phyloP scores from a whole-genome alignment of 495 filamentous ascomycete species.

The Podospora conica region DNA sequence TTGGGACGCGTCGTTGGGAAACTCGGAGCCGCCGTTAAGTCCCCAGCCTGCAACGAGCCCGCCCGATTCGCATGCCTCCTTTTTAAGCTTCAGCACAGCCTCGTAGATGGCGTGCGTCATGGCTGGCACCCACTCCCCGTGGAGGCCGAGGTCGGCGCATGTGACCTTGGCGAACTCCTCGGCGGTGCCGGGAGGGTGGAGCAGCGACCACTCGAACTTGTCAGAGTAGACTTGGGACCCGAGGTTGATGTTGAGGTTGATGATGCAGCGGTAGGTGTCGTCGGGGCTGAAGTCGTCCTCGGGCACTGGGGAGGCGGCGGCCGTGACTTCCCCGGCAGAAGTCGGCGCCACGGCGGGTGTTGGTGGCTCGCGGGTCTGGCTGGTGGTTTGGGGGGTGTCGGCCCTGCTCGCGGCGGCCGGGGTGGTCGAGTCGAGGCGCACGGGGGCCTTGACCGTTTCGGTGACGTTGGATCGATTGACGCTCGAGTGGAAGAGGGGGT shows the following conservation, averaged over 20 bases:
- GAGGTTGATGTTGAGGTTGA: conserved; percentile 87
- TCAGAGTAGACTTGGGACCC: conserved; percentile 90
- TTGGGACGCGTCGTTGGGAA: conserved; percentile 83
- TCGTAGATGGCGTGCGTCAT: conserved; percentile 97
- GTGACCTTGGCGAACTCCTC: conserved; percentile 89
- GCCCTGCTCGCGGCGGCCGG: conserved; percentile 39
- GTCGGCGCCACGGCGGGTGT: conserved; percentile 19
- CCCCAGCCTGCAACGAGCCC: conserved; percentile 67
- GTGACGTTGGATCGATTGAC: conserved; percentile 32
- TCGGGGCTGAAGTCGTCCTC: conserved; percentile 57
- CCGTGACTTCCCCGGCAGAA: conserved; percentile 24
- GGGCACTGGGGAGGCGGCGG: conserved; percentile 23
- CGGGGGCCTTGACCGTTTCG: conserved; percentile 35
- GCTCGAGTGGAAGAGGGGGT: conserved; percentile 77
- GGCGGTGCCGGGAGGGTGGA: conserved; percentile 84
- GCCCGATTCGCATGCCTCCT: conserved; percentile 88
- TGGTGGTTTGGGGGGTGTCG: conserved; percentile 45
- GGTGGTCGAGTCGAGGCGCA: conserved; percentile 29
- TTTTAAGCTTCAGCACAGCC: conserved; percentile 85
- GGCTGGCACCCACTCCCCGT: conserved; percentile 88
- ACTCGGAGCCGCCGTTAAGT: conserved; percentile 41
- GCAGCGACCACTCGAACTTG: conserved; percentile 96
- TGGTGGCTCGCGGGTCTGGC: conserved; percentile 15
- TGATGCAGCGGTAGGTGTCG: conserved; percentile 86
- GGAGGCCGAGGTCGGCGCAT: conserved; percentile 81